phyloP scores from a whole-genome alignment of 768 basidiomycete genomes.

The Tremella fuciformis region DNA sequence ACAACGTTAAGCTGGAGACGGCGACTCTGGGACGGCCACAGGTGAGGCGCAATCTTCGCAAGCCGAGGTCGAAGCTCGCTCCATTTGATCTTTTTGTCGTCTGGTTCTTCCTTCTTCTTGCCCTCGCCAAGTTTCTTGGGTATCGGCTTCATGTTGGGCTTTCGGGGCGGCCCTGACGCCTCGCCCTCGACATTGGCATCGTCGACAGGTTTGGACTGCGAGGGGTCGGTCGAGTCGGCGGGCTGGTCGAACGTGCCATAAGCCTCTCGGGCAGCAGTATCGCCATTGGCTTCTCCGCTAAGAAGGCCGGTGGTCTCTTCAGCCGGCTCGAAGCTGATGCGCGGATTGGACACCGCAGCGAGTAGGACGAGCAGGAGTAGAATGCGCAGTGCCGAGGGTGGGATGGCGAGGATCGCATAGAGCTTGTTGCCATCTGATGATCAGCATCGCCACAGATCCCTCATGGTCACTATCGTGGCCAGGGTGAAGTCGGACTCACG shows the following conservation, averaged over 20 bases:
- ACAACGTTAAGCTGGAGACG: constrained; percentile 69
- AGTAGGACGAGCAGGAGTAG: constrained; percentile 52
- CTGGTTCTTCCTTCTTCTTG: constrained; percentile 36
- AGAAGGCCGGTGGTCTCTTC: constrained; percentile 51
- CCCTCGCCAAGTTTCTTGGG: constrained; percentile 42
- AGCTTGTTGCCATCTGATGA: constrained; percentile 23
- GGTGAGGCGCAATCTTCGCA: constrained; percentile 67
- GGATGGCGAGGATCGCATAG: constrained; percentile 56
- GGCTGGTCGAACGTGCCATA: constrained; percentile 58
- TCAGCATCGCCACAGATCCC: background rate
- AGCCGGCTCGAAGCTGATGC: constrained; percentile 60
- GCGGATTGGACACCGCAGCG: constrained; percentile 63
- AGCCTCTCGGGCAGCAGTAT: constrained; percentile 56
- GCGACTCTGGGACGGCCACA: constrained; percentile 72
- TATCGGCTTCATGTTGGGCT: constrained; percentile 38
- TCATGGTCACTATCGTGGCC: background rate
- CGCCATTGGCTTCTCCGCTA: constrained; percentile 54
- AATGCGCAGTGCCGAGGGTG: constrained; percentile 33
- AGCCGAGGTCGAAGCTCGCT: constrained; percentile 66
- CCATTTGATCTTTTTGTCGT: constrained; percentile 60
- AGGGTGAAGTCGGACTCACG: constrained; percentile 25
- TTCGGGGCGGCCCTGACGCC: constrained; percentile 58
- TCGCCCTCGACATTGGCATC: constrained; percentile 38
- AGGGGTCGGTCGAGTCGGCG: constrained; percentile 2
- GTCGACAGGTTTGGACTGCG: background rate